Conservation (phyloP, 2,329 filamentous ascomycete genomes). For the Exophiala calicioides region DNA sequence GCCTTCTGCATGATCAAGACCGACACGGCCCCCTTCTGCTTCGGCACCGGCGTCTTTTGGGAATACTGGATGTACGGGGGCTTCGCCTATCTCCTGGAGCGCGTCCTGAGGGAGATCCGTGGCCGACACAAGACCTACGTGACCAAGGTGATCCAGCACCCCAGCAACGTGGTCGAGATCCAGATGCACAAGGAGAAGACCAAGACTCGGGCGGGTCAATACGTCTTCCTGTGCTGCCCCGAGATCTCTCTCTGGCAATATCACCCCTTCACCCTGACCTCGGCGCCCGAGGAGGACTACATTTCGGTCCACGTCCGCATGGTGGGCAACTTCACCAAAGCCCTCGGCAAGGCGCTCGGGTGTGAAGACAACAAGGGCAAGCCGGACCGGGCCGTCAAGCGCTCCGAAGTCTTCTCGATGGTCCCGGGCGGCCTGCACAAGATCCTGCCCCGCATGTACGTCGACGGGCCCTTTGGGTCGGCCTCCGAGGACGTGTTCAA, state of each 20-base stretch:
- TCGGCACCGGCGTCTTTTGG: conserved; percentile 79
- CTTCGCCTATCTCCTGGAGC: conserved; percentile 76
- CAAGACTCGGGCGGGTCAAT: conserved; percentile 73
- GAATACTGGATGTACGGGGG: conserved; percentile 87
- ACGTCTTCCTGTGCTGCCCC: conserved; percentile 86
- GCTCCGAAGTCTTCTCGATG: conserved; percentile 64
- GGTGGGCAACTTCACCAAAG: conserved; percentile 77
- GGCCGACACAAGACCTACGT: conserved; percentile 83
- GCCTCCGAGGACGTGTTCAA: conserved; percentile 82
- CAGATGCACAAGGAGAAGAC: conserved; percentile 90
- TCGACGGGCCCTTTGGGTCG: conserved; percentile 83
- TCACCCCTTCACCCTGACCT: conserved; percentile 83
- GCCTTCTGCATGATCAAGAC: conserved; percentile 90
- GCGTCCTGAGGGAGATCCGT: conserved; percentile 74
- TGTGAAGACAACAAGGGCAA: conserved; percentile 60
- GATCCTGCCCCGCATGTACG: conserved; percentile 74
- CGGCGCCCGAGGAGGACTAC: conserved; percentile 85
- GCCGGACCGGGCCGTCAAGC: conserved; percentile 35
- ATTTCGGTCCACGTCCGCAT: conserved; percentile 83
- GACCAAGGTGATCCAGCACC: conserved; percentile 86
- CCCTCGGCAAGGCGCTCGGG: conserved; percentile 68
- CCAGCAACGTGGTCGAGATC: conserved; percentile 84
- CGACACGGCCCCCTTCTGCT: conserved; percentile 76
- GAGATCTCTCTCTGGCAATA: conserved; percentile 87
- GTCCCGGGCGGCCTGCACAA: conserved; percentile 62